A percentile compares a stretch with the other conserved stretches of the same genome.
Evolutionary conservation across 306 rosid species (phyloP).

Genomic region (Notholithocarpus densiflorus): DNA sequence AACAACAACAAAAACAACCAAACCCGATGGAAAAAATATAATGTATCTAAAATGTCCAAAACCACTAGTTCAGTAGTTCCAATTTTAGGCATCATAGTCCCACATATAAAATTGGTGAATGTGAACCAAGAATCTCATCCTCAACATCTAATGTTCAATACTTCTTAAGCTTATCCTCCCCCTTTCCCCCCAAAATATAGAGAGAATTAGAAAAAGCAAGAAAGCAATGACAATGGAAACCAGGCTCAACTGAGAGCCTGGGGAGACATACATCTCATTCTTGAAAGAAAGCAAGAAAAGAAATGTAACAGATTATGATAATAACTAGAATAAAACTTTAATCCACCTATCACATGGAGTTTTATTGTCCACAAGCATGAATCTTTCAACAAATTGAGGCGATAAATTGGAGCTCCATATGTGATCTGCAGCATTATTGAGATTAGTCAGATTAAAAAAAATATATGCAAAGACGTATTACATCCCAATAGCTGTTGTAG

Average conservation of each 20-base stretch:
- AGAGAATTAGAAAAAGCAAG: neutral
- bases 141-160: neutral
- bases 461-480: conserved; percentile 8
- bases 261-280: neutral
- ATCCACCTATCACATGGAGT: conserved; percentile 87
- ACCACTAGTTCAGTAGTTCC: conserved; percentile 8
- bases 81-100: neutral
- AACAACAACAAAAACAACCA: too few species aligned
- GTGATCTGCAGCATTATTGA: conserved; percentile 55
- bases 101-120: neutral
- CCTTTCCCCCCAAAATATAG: neutral
- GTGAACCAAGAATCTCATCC: neutral
- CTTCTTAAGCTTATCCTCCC: neutral
- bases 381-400: conserved; percentile 55
- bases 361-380: conserved; percentile 63
- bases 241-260: conserved; percentile 3
- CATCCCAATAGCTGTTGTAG: neutral
- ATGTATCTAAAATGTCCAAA: neutral
- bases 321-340: conserved; percentile 14
- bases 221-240: neutral
- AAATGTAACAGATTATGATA: conserved; percentile 12
- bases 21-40: neutral
- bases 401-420: conserved; percentile 76
- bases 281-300: neutral
- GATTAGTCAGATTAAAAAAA: conserved; percentile 15